Percentiles rank a stretch among this genome's conserved stretches.
Conservation (phyloP, 2,329 filamentous ascomycete species). For the Pseudogymnoascus sp. region DNA sequence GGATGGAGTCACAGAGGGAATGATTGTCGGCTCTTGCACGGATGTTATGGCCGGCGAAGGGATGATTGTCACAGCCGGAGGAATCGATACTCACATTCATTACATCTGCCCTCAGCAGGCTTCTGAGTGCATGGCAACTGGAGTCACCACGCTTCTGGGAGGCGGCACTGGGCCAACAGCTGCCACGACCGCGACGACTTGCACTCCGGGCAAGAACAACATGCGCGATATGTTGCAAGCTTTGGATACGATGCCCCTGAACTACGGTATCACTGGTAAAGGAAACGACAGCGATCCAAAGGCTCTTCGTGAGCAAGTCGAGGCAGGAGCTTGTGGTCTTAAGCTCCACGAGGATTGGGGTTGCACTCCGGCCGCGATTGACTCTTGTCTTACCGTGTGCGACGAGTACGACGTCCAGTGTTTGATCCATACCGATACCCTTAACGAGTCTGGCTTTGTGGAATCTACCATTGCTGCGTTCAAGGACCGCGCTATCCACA, state of each 20-base stretch:
- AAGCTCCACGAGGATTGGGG: slow-evolving; percentile 98
- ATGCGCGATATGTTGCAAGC: slow-evolving; percentile 87
- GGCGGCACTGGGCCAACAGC: slow-evolving; percentile 91
- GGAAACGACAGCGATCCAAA: slow-evolving; percentile 70
- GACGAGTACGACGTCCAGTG: slow-evolving; percentile 90
- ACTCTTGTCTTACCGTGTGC: slow-evolving; percentile 74
- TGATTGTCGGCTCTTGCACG: slow-evolving; percentile 81
- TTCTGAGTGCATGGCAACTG: slow-evolving; percentile 71
- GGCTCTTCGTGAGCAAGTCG: slow-evolving; percentile 69
- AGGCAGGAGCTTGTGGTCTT: slow-evolving; percentile 78
- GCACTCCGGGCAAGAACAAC: slow-evolving; percentile 76
- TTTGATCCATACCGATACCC: slow-evolving; percentile 88
- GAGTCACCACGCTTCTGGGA: slow-evolving; percentile 83
- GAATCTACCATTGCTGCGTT: slow-evolving; percentile 83
- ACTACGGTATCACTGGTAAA: slow-evolving; percentile 86
- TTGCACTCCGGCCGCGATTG: slow-evolving; percentile 80
- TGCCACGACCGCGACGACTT: slow-evolving; percentile 85
- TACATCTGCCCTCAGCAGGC: slow-evolving; percentile 93
- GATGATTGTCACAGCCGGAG: slow-evolving; percentile 84
- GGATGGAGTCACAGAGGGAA: slow-evolving; percentile 69
- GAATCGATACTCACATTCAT: slow-evolving; percentile 84
- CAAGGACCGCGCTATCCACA: slow-evolving; percentile 82
- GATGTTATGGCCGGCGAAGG: slow-evolving; percentile 88
- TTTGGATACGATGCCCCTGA: slow-evolving; percentile 70
- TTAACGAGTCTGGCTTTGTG: slow-evolving; percentile 96